Evolutionary conservation across 1,284 basidiomycete genomes (phyloP).

Genomic region (Austroboletus sp.): DNA sequence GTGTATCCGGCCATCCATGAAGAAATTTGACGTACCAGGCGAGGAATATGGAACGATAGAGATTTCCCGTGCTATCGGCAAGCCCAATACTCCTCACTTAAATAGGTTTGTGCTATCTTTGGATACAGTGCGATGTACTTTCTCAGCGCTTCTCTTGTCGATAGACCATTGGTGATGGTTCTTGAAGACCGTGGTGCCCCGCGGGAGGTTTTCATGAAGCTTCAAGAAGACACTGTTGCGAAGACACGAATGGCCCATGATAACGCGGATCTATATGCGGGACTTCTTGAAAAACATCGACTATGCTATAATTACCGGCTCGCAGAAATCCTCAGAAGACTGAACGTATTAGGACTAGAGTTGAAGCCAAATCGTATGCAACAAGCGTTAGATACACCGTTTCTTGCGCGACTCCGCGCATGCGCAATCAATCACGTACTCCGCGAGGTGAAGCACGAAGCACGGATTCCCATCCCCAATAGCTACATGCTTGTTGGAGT

Average conservation of each 20-base stretch:
- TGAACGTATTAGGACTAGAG: constrained; percentile 46
- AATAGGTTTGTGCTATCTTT: constrained; percentile 45
- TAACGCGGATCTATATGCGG: constrained; percentile 41
- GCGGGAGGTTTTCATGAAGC: constrained; percentile 45
- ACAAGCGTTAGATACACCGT: constrained; percentile 46
- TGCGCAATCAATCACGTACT: constrained; percentile 58
- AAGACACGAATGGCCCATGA: constrained; percentile 52
- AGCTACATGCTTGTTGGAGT: constrained; percentile 67
- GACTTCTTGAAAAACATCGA: constrained; percentile 43
- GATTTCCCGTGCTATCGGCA: constrained; percentile 57
- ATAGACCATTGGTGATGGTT: constrained; percentile 61
- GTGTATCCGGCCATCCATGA: constrained; percentile 64
- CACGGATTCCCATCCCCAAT: constrained; percentile 62
- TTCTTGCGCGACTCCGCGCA: constrained; percentile 49
- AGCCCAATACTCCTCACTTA: constrained; percentile 52
- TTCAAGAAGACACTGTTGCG: constrained; percentile 51
- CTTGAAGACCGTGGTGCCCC: constrained; percentile 60
- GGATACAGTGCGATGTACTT: neutral
- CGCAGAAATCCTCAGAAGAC: constrained; percentile 42
- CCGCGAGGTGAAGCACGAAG: constrained; percentile 64
- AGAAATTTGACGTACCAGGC: constrained; percentile 56
- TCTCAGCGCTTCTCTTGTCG: neutral
- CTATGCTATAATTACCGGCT: constrained; percentile 51
- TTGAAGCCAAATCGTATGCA: constrained; percentile 36
- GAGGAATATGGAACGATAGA: constrained; percentile 55